Conservation (phyloP, 192 early-diverging fungal species). For the Mortierella antarctica region DNA sequence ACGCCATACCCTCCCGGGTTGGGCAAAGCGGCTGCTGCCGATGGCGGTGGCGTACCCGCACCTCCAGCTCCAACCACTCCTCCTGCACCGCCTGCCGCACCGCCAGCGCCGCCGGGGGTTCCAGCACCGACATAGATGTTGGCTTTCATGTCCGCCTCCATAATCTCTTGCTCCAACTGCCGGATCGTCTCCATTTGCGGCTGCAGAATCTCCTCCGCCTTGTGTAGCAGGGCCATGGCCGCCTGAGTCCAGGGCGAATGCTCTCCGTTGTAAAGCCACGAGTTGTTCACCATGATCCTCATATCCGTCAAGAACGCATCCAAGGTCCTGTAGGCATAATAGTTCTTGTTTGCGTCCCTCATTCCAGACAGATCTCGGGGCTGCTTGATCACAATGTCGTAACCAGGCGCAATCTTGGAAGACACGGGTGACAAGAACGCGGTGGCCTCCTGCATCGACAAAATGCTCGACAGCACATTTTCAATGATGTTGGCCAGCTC, state of each 20-base stretch:
- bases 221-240: slow-evolving; percentile 49
- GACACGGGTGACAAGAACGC: slow-evolving; percentile 63
- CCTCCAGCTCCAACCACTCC: slow-evolving; percentile 1
- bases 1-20: slow-evolving; percentile 42
- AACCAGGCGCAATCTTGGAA: slow-evolving; percentile 59
- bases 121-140: slow-evolving; percentile 22
- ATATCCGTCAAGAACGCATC: slow-evolving; percentile 64
- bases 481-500: slow-evolving; percentile 62
- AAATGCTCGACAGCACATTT: slow-evolving; percentile 49
- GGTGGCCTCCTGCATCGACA: slow-evolving; percentile 58
- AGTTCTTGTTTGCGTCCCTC: slow-evolving; percentile 59
- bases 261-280: slow-evolving; percentile 62
- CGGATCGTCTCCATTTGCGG: slow-evolving; percentile 47
- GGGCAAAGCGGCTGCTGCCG: slow-evolving; percentile 3
- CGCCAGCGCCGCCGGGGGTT: background rate
- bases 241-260: slow-evolving; percentile 57
- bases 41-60: slow-evolving; percentile 10
- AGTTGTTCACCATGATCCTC: slow-evolving; percentile 64
- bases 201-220: slow-evolving; percentile 46
- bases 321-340: slow-evolving; percentile 58
- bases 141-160: slow-evolving; percentile 40
- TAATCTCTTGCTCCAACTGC: slow-evolving; percentile 36
- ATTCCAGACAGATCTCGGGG: slow-evolving; percentile 67
- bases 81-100: background rate
- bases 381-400: slow-evolving; percentile 60